Evolutionary conservation across 129 eudicot genomes (phyloP).

Genomic region (Calendula officinalis): DNA sequence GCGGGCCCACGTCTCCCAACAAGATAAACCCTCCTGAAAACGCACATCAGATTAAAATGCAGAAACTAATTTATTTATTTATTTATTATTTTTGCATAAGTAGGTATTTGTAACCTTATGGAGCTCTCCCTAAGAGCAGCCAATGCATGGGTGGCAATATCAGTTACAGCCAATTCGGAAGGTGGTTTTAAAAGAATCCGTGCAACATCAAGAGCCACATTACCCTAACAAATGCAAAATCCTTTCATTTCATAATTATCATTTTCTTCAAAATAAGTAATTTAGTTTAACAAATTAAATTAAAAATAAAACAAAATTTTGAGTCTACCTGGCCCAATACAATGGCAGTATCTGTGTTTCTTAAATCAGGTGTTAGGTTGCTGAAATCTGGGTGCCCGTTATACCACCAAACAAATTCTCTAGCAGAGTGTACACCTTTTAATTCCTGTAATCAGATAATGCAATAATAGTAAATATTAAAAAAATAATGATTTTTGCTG

Average conservation of each 20-base stretch:
- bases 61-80: background rate
- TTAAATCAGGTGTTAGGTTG: slow-evolving; percentile 63
- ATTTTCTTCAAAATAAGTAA: too few species aligned
- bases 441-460: slow-evolving; percentile 48
- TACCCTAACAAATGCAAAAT: slow-evolving; percentile 52
- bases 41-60: slow-evolving; percentile 10
- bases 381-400: slow-evolving; percentile 94
- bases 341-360: slow-evolving; percentile 90
- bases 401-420: slow-evolving; percentile 99
- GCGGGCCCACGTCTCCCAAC: slow-evolving; percentile 98
- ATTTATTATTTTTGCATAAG: background rate
- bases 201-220: slow-evolving; percentile 97
- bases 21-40: slow-evolving; percentile 79
- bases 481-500: background rate
- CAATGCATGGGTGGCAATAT: slow-evolving; percentile 72
- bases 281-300: too few species aligned
- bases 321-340: slow-evolving; percentile 84
- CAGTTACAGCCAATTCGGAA: slow-evolving; percentile 70
- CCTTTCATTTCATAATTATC: background rate
- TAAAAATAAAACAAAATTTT: background rate
- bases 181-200: slow-evolving; percentile 78
- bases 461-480: background rate
- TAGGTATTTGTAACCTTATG: slow-evolving; percentile 52
- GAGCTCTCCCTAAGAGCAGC: slow-evolving; percentile 68
- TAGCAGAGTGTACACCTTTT: slow-evolving; percentile 76